Evolutionary conservation across 1,284 basidiomycete species (phyloP).

Genomic region (Ustilago lituana): DNA sequence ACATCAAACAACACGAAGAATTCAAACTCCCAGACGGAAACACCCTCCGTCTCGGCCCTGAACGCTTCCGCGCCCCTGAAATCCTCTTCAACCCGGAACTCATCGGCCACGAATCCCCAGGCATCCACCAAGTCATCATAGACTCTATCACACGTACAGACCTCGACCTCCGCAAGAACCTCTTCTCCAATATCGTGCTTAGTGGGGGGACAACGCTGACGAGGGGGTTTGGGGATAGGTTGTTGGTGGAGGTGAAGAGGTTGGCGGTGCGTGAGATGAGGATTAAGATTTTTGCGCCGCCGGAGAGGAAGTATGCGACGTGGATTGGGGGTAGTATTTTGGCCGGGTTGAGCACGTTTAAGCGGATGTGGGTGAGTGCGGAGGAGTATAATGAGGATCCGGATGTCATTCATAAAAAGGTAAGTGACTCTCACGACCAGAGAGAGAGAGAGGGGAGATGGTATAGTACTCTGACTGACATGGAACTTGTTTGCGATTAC

Average conservation of each 20-base stretch:
- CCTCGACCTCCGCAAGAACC: constrained; percentile 86
- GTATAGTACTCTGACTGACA: not conserved
- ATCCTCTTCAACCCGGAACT: constrained; percentile 98
- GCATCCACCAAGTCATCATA: constrained; percentile 85
- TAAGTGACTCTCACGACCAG: too few species aligned
- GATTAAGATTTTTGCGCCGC: constrained; percentile 98
- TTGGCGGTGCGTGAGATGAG: constrained; percentile 96
- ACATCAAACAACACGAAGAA: constrained; percentile 76
- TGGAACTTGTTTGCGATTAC: not conserved
- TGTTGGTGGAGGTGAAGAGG: constrained; percentile 95
- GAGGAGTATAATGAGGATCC: constrained; percentile 99
- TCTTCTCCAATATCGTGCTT: constrained; percentile 96
- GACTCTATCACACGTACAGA: constrained; percentile 71
- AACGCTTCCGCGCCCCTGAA: constrained; percentile 96
- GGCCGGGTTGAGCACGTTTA: constrained; percentile 94
- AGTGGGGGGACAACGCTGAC: constrained; percentile 88
- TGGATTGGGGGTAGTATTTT: constrained; percentile 91
- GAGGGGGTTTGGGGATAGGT: constrained; percentile 83
- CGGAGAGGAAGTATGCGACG: constrained; percentile 99
- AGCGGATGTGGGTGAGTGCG: constrained; percentile 85
- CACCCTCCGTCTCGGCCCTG: constrained; percentile 88
- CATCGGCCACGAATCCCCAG: constrained; percentile 93
- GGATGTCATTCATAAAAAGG: constrained; percentile 87
- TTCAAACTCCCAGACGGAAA: constrained; percentile 96
- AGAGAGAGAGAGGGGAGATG: too few species aligned